Conservation (phyloP, 2,329 filamentous ascomycete species). For the Ampelomyces quisqualis region DNA sequence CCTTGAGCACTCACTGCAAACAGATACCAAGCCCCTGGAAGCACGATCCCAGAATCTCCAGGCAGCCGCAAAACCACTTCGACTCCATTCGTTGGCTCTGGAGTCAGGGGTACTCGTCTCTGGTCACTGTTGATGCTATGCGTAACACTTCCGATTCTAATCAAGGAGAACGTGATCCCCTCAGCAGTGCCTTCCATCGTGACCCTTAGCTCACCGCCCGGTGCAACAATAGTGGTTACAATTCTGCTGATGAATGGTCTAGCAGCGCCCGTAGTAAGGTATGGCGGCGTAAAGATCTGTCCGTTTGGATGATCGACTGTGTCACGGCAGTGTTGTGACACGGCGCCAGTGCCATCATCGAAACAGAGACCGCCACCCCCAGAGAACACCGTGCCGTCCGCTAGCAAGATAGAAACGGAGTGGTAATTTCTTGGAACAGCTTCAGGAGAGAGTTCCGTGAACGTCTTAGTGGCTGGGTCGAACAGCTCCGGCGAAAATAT, state of each 20-base stretch:
- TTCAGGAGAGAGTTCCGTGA: constrained; percentile 17
- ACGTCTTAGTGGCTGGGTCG: constrained; percentile 18
- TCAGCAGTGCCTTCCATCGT: constrained; percentile 12
- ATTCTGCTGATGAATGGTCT: constrained; percentile 17
- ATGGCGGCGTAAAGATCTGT: constrained; percentile 57
- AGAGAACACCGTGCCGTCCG: constrained; percentile 22
- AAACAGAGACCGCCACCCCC: constrained; percentile 25
- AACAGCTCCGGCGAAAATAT: constrained; percentile 23
- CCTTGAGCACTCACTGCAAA: constrained; percentile 19
- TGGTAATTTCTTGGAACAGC: constrained; percentile 25
- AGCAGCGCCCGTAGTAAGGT: constrained; percentile 47
- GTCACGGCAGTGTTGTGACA: constrained; percentile 48
- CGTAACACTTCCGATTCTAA: constrained; percentile 25
- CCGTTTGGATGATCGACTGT: constrained; percentile 50
- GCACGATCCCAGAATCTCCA: constrained; percentile 14
- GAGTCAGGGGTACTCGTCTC: constrained; percentile 17
- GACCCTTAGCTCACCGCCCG: constrained; percentile 15
- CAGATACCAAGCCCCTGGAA: constrained; percentile 22
- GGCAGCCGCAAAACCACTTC: constrained; percentile 12
- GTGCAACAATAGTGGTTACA: constrained; percentile 4
- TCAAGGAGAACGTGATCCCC: constrained; percentile 13
- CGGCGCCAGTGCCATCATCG: constrained; percentile 12
- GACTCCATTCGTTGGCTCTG: constrained; percentile 1
- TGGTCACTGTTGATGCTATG: constrained; percentile 28
- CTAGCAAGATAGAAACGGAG: constrained; percentile 22